Base-by-base conservation (phyloP, 2,329 filamentous ascomycete species). In the Diaporthe citri region DNA sequence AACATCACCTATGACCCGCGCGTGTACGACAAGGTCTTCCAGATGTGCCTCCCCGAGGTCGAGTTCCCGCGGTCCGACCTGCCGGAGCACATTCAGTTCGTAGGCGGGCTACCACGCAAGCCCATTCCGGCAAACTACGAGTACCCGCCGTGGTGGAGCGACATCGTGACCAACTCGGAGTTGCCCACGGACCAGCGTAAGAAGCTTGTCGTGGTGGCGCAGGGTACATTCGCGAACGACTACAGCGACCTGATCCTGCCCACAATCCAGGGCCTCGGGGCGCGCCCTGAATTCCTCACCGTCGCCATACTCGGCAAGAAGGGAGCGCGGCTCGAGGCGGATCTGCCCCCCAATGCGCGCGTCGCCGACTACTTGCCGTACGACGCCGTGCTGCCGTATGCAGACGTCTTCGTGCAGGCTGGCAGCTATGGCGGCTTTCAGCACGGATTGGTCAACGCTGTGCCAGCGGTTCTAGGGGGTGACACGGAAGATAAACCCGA, bases 361-460 rank as follows among this genome's bases (percentile, higher is more conserved):
- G 83, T 87, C 4, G 80, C 85, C 28, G 86, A 88, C 78, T 88
- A 86, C 77, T 78, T 89, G 7, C 83, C 86, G 4, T 89, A 88
- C 76, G 86, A 89, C 74, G 80, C 82, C 0, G 74, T 89, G 2
- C 80, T 89, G 4, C 83, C 84, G 2, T 75, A 87, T 78, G 81
- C 82, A 48, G 86, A 84, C 57, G 82, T 87, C 1, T 87, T 88
- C 36, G 81, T 90, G 17, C 83, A 83, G n/a, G 89, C 88, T 59
- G 88, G 84, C 12, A 87, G 87, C 10, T 89, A 87, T 74, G 86
- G 87, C 5, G 86, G 85, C 1, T 83, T 88, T 60, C 82, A 84
- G 43, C 86, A 88, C 71, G 83, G 83, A 4, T 78, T 88, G 2
- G 81, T 83, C 46, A 83, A 86, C 71, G 86, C 86, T 0, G 84